A percentile compares a stretch with the other conserved stretches of the same genome.
phyloP scores from a whole-genome alignment of 768 basidiomycete genomes.

The Pisolithus albus region DNA sequence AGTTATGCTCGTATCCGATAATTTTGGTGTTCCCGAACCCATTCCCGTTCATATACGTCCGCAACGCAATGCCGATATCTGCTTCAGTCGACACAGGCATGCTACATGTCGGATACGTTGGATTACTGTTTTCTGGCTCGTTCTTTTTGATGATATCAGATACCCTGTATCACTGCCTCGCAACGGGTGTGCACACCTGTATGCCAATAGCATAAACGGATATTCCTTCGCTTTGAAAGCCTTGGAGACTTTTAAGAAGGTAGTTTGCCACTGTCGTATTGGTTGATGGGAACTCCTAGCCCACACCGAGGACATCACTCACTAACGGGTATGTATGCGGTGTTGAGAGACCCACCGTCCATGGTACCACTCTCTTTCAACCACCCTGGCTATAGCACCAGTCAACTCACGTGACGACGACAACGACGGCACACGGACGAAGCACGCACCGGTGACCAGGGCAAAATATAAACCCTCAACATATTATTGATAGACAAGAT shows the following conservation, averaged over 20 bases:
- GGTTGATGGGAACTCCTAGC: neutral
- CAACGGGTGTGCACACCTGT: slow-evolving; percentile 26
- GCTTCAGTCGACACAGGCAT: slow-evolving; percentile 53
- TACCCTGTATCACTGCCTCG: neutral
- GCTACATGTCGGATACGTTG: slow-evolving; percentile 60
- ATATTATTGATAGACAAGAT: slow-evolving; percentile 51
- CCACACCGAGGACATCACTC: slow-evolving; percentile 15
- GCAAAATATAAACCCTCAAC: slow-evolving; percentile 51
- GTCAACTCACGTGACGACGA: neutral
- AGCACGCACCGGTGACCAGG: slow-evolving; percentile 66
- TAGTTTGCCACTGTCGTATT: slow-evolving; percentile 55
- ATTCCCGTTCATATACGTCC: slow-evolving; percentile 55
- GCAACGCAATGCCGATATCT: slow-evolving; percentile 47
- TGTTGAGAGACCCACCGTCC: slow-evolving; percentile 56
- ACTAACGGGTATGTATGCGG: slow-evolving; percentile 45
- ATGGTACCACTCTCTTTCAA: slow-evolving; percentile 63
- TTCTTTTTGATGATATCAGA: slow-evolving; percentile 33
- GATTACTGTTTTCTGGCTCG: slow-evolving; percentile 47
- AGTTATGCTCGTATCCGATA: slow-evolving; percentile 70
- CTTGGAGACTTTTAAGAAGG: slow-evolving; percentile 65
- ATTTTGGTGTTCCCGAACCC: slow-evolving; percentile 54
- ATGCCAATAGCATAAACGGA: slow-evolving; percentile 56
- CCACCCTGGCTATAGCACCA: slow-evolving; percentile 55
- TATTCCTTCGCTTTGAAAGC: slow-evolving; percentile 56
- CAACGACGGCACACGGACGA: too few relatives aligned